These are phyloP conservation scores for Neurospora africana DNA, from an alignment of 495 filamentous ascomycete genomes.

Conservation along the genomic window DNA sequence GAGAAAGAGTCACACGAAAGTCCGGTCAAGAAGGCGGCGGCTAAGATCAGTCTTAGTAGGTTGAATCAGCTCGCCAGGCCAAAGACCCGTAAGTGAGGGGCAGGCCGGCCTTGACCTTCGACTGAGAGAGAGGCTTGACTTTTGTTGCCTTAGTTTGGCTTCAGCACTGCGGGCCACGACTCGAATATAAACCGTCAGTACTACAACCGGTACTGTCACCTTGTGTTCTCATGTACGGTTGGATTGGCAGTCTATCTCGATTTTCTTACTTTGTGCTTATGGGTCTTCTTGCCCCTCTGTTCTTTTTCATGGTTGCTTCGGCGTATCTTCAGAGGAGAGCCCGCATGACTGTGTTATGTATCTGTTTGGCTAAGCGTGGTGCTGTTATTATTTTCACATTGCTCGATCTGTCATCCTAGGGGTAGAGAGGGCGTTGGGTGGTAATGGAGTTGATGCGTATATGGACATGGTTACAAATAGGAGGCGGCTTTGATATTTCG, in stretches of 20 bases:
- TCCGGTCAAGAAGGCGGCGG: conserved; percentile 37
- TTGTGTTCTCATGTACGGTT: not conserved
- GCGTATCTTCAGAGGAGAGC: not conserved
- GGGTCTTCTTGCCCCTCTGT: not conserved
- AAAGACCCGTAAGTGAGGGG: conserved; percentile 34
- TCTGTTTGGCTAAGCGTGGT: not conserved
- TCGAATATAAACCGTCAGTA: not conserved
- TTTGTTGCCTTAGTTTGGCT: not conserved
- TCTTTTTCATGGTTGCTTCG: not conserved
- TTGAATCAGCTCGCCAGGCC: conserved; percentile 44
- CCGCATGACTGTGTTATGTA: not conserved
- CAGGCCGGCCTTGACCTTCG: not conserved
- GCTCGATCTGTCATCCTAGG: not conserved
- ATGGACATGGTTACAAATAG: not conserved
- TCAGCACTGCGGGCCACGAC: not conserved
- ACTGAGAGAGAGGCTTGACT: not conserved
- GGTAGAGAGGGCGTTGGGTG: not conserved
- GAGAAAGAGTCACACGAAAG: conserved; percentile 6
- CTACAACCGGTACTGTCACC: not conserved
- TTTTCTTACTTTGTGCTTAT: not conserved
- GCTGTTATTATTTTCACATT: not conserved
- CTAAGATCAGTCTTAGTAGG: conserved; percentile 35
- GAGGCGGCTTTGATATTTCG: not conserved
- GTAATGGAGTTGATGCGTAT: not conserved
- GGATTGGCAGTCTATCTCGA: not conserved